Evolutionary conservation across 257 asterid species (phyloP).

Genomic region (Thymus quinquecostatus): DNA sequence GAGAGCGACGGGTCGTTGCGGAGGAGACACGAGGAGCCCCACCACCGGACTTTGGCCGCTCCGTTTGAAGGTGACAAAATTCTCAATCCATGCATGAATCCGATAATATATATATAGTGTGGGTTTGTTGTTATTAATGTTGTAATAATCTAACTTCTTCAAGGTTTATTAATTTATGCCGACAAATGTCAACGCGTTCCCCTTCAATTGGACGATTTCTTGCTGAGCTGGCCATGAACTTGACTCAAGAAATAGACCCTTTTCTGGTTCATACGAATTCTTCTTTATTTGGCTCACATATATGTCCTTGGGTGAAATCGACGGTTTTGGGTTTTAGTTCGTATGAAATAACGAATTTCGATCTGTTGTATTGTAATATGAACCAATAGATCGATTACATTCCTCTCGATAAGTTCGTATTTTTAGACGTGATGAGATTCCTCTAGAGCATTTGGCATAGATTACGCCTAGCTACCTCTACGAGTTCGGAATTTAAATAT

Average conservation of each 20-base stretch:
- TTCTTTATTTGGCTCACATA: too few species aligned
- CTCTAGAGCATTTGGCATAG: too few species aligned
- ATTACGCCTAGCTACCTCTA: too few species aligned
- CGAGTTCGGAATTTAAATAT: too few species aligned
- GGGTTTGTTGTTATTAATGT: not conserved
- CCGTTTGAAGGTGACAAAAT: conserved; percentile 21
- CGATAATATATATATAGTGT: not conserved
- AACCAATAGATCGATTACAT: too few species aligned
- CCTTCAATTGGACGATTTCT: conserved; percentile 17
- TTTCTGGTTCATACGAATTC: not conserved
- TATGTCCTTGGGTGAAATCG: not conserved
- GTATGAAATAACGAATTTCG: too few species aligned
- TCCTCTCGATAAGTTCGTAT: too few species aligned
- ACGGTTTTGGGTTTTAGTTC: not conserved
- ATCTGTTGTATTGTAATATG: too few species aligned
- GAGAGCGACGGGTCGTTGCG: conserved; percentile 35
- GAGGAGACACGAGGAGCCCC: conserved; percentile 31
- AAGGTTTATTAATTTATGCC: not conserved
- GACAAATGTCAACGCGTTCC: conserved; percentile 20
- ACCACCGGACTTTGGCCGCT: conserved; percentile 38
- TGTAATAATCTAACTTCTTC: not conserved
- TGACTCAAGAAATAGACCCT: not conserved
- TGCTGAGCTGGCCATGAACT: conserved; percentile 18
- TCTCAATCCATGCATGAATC: conserved; percentile 33
- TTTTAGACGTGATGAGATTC: too few species aligned